Conservation (phyloP, 495 filamentous ascomycete genomes). For the Penicillium egyptiacum region DNA sequence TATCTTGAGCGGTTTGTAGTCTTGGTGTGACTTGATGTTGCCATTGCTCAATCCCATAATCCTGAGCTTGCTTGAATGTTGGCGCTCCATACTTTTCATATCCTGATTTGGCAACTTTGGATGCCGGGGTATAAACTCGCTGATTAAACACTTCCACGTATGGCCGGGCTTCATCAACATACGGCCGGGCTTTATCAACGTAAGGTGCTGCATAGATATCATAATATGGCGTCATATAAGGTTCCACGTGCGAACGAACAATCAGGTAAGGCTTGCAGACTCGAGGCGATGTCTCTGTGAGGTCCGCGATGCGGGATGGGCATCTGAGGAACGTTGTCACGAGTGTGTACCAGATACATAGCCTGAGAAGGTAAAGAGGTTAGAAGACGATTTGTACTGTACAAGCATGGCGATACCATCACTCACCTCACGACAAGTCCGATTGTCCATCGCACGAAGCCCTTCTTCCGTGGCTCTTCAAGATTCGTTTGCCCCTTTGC, state of each 20-base stretch:
- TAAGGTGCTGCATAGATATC: constrained; percentile 78
- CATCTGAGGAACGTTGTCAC: constrained; percentile 79
- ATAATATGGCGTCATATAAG: constrained; percentile 86
- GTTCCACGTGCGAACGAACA: constrained; percentile 63
- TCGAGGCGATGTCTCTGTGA: constrained; percentile 68
- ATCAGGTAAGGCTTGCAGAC: constrained; percentile 86
- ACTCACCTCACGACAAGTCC: constrained; percentile 64
- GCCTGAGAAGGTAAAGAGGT: constrained; percentile 43
- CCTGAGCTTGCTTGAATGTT: constrained; percentile 62
- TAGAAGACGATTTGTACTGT: not conserved
- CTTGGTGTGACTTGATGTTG: constrained; percentile 71
- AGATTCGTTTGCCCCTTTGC: constrained; percentile 11
- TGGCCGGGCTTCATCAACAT: constrained; percentile 69
- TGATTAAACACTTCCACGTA: constrained; percentile 69
- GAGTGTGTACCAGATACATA: constrained; percentile 83
- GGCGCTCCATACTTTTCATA: constrained; percentile 79
- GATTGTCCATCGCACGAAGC: constrained; percentile 51
- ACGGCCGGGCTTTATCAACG: constrained; percentile 72
- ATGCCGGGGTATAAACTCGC: constrained; percentile 64
- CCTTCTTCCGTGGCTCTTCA: constrained; percentile 27
- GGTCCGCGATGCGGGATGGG: constrained; percentile 63
- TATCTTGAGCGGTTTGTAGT: constrained; percentile 59
- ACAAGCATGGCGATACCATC: not conserved
- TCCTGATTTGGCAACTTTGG: constrained; percentile 58
- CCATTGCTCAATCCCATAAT: constrained; percentile 71